A percentile compares a stretch with the other conserved stretches of the same genome.
These are phyloP conservation scores for Fusarium pilosicola DNA, from an alignment of 2,329 filamentous ascomycete genomes.

Conservation along the genomic window DNA sequence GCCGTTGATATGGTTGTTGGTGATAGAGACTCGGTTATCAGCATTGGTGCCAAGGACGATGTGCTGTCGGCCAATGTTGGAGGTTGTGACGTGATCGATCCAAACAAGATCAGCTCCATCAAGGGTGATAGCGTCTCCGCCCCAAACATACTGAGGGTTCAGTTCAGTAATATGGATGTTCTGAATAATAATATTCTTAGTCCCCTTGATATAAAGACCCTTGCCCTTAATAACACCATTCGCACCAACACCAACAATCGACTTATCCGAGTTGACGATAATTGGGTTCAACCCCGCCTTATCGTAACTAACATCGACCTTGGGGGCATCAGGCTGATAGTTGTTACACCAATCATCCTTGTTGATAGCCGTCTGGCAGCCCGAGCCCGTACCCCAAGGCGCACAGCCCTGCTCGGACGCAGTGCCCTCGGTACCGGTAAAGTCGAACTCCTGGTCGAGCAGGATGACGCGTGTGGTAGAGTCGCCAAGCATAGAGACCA, in stretches of 20 bases:
- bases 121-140: conserved; percentile 66
- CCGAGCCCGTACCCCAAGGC: conserved; percentile 64
- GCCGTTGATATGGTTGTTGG: conserved; percentile 66
- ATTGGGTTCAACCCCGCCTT: conserved; percentile 63
- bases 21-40: conserved; percentile 67
- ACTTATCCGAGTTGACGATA: conserved; percentile 66
- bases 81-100: conserved; percentile 66
- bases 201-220: conserved; percentile 58
- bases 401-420: conserved; percentile 65
- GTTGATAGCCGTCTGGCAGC: conserved; percentile 69
- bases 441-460: conserved; percentile 66
- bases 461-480: conserved; percentile 65
- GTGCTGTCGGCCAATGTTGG: conserved; percentile 68
- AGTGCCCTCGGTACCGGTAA: conserved; percentile 64
- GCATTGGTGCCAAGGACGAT: conserved; percentile 66
- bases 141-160: conserved; percentile 69
- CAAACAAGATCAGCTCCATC: conserved; percentile 58
- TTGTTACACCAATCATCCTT: conserved; percentile 68
- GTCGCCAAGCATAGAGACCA: conserved; percentile 68
- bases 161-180: conserved; percentile 65
- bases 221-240: conserved; percentile 67
- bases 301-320: conserved; percentile 58
- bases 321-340: conserved; percentile 63
- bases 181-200: conserved; percentile 68
- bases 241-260: conserved; percentile 62